Conservation (phyloP, 1,139 yeast species). For the Blastobotrys capitulatus region DNA sequence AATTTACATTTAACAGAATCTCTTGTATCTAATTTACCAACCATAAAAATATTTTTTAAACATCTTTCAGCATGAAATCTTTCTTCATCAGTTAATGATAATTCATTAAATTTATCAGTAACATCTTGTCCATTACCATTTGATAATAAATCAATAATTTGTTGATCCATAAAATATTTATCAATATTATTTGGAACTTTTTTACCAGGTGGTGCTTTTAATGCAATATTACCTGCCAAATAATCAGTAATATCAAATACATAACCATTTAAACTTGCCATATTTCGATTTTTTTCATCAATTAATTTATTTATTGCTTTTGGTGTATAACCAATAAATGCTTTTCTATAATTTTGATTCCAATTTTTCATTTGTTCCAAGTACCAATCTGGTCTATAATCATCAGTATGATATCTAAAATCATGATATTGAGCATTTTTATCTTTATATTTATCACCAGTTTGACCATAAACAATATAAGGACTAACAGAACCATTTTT, state of each 20-base stretch:
- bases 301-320: conserved; percentile 28
- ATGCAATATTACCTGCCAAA: conserved; percentile 34
- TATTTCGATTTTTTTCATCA: conserved; percentile 21
- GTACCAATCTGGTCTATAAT: conserved; percentile 41
- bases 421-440: conserved; percentile 38
- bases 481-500: conserved; percentile 31
- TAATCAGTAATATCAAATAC: conserved; percentile 37
- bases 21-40: conserved; percentile 38
- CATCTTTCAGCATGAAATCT: conserved; percentile 32
- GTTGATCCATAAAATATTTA: conserved; percentile 30
- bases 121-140: conserved; percentile 36
- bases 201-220: conserved; percentile 30
- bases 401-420: conserved; percentile 35
- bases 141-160: conserved; percentile 30
- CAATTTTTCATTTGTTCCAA: conserved; percentile 35
- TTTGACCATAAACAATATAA: conserved; percentile 35
- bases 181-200: conserved; percentile 24
- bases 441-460: conserved; percentile 33
- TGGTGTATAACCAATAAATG: conserved; percentile 37
- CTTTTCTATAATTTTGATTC: conserved; percentile 33
- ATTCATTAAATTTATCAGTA: conserved; percentile 26
- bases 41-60: conserved; percentile 36
- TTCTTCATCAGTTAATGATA: conserved; percentile 25
- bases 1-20: conserved; percentile 36
- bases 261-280: conserved; percentile 35